phyloP scores from a whole-genome alignment of 768 basidiomycete genomes.

The Ramaria rubella region DNA sequence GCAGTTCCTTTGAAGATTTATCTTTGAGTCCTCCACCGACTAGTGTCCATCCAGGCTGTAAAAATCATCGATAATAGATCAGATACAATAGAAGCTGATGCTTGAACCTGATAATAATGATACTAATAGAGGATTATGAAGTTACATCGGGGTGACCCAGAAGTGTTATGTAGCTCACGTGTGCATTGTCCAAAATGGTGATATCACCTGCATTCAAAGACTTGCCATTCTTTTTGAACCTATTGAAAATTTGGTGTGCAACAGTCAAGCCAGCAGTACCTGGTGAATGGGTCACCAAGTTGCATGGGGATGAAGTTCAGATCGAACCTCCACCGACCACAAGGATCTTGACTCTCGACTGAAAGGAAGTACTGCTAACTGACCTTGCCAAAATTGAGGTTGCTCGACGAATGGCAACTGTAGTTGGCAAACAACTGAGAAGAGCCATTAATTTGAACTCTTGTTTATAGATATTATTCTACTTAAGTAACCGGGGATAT shows the following conservation, averaged over 20 bases:
- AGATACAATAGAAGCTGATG: too few relatives aligned
- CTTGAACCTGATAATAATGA: slow-evolving; percentile 80
- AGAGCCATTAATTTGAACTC: too few relatives aligned
- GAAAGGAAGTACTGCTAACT: slow-evolving; percentile 16
- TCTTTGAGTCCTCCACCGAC: slow-evolving; percentile 80
- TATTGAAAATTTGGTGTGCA: slow-evolving; percentile 82
- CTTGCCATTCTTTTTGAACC: slow-evolving; percentile 66
- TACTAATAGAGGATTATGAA: slow-evolving; percentile 30
- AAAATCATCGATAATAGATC: slow-evolving; percentile 4
- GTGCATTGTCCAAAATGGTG: slow-evolving; percentile 73
- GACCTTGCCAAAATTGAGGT: neutral
- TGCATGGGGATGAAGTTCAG: neutral
- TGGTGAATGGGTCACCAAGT: slow-evolving; percentile 22
- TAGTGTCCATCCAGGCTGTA: slow-evolving; percentile 91
- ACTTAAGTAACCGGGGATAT: neutral
- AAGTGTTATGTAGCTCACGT: neutral
- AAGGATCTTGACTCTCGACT: slow-evolving; percentile 65
- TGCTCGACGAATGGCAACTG: neutral
- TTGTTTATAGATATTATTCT: too few relatives aligned
- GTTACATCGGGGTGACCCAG: neutral
- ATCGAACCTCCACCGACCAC: slow-evolving; percentile 79
- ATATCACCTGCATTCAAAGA: slow-evolving; percentile 69
- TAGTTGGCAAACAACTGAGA: neutral
- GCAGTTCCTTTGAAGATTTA: slow-evolving; percentile 53
- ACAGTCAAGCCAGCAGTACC: slow-evolving; percentile 77